Evolutionary conservation across 2,329 filamentous ascomycete genomes (phyloP), one percentile per base, ranked within the genome.

Genomic region (Penicillium psychrosexuale): DNA sequence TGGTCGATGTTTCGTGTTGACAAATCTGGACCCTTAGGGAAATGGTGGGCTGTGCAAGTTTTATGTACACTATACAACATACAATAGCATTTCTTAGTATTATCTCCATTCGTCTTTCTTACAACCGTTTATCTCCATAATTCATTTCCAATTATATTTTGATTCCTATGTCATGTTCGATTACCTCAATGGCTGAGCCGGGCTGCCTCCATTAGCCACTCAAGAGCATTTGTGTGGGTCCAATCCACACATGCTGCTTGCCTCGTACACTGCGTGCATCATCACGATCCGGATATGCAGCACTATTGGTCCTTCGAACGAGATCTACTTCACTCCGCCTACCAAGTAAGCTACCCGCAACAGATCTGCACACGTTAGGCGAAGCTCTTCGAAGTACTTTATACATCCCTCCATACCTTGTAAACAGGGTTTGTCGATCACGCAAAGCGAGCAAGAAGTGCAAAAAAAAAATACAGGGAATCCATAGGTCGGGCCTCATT

Each of bases 161-260:
- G 24, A 7, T 30, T 38, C 22, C 43, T 44, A n/a, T n/a, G 13
- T 34, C 19, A 54, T 42, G 49, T 44, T 39, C 38, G 48, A 63
- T 54, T 59, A 55, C 53, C 51, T 55, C 55, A 56, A 53, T 56
- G 57, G 54, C 58, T 53, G 53, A 51, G n/a, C 13, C 45, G 45
- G 34, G 56, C 33, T 40, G 22, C 22, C 50, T 50, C 31, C 39
- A 53, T 61, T 61, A 45, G 37, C 53, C 59, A 50, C 53, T 8
- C 27, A 55, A 34, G 56, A 47, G 51, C 33, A 53, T 37, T 48
- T 43, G 36, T 44, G 56, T 49, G 50, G 44, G 27, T 22, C 44
- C 15, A 47, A 24, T 30, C 31, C 13, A 17, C 50, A 47, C 50
- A 47, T 53, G 22, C 43, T 53, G 22, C 46, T 24, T 47, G 22